phyloP scores from a whole-genome alignment of 352 stramenopile species.

The Elongisporangium undulatum region DNA sequence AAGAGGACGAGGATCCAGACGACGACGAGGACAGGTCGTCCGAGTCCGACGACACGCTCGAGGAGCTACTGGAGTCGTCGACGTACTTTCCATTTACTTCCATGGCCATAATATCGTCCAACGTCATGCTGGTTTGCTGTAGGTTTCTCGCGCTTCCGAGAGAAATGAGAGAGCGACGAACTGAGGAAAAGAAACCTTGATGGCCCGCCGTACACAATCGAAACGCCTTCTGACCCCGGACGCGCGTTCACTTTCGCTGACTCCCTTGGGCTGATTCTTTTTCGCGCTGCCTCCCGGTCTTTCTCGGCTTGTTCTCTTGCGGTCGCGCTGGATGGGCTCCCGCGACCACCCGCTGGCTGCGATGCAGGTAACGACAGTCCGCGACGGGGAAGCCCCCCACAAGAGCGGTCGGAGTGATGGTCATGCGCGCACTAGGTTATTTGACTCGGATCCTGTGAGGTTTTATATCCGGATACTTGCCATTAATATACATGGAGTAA shows the following conservation, averaged over 20 bases:
- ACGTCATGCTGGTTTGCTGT: conserved; percentile 62
- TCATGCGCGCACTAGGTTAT: conserved; percentile 15
- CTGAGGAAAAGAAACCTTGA: not conserved
- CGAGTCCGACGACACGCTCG: conserved; percentile 70
- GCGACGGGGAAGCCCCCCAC: conserved; percentile 9
- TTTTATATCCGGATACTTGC: conserved; percentile 5
- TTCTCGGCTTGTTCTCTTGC: not conserved
- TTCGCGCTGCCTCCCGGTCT: not conserved
- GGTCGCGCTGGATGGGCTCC: not conserved
- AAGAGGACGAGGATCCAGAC: conserved; percentile 35
- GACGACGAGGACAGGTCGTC: conserved; percentile 42
- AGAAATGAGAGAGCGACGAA: not conserved
- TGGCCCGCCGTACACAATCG: not conserved
- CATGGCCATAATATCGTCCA: conserved; percentile 71
- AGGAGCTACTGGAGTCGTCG: conserved; percentile 71
- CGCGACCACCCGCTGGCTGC: not conserved
- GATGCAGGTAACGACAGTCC: conserved; percentile 7
- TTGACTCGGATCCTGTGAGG: conserved; percentile 5
- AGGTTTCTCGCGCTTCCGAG: conserved; percentile 1
- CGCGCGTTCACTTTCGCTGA: not conserved
- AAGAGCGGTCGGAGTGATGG: conserved; percentile 37
- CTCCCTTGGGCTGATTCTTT: not conserved
- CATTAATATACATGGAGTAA: conserved; percentile 10
- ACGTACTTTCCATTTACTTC: conserved; percentile 73
- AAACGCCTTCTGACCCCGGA: not conserved